Conservation (phyloP, 257 asterid genomes). For the Nicotiana noctiflora region DNA sequence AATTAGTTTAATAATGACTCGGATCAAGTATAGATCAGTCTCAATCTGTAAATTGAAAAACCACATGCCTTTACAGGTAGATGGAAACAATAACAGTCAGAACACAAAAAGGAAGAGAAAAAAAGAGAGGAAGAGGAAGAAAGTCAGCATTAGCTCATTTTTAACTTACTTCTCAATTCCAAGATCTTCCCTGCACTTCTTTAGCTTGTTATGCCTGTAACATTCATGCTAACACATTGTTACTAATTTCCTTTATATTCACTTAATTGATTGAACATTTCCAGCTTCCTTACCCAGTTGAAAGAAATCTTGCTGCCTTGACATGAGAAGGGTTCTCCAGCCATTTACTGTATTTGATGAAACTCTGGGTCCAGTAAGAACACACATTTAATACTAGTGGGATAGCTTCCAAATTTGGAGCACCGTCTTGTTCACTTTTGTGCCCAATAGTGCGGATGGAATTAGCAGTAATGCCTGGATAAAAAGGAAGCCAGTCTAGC, state of each 20-base stretch:
- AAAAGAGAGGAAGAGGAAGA: not conserved
- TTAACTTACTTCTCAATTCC: slow-evolving; percentile 69
- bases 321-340: slow-evolving; percentile 71
- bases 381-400: slow-evolving; percentile 69
- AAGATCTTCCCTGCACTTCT: slow-evolving; percentile 63
- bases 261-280: slow-evolving; percentile 1
- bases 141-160: slow-evolving; percentile 10
- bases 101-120: slow-evolving; percentile 2
- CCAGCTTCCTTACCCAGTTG: slow-evolving; percentile 60
- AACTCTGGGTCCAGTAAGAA: slow-evolving; percentile 89
- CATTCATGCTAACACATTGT: slow-evolving; percentile 5
- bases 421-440: slow-evolving; percentile 43
- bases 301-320: slow-evolving; percentile 87
- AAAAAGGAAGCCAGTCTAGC: slow-evolving; percentile 97
- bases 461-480: slow-evolving; percentile 59
- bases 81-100: not conserved
- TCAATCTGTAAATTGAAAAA: not conserved
- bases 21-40: not conserved
- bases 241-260: not conserved
- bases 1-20: not conserved
- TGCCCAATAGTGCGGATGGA: slow-evolving; percentile 42
- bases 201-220: slow-evolving; percentile 72
- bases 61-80: not conserved
- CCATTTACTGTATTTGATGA: slow-evolving; percentile 91
- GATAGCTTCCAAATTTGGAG: slow-evolving; percentile 77